Evolutionary conservation across 768 basidiomycete species (phyloP).

Genomic region (Lactarius deliciosus): DNA sequence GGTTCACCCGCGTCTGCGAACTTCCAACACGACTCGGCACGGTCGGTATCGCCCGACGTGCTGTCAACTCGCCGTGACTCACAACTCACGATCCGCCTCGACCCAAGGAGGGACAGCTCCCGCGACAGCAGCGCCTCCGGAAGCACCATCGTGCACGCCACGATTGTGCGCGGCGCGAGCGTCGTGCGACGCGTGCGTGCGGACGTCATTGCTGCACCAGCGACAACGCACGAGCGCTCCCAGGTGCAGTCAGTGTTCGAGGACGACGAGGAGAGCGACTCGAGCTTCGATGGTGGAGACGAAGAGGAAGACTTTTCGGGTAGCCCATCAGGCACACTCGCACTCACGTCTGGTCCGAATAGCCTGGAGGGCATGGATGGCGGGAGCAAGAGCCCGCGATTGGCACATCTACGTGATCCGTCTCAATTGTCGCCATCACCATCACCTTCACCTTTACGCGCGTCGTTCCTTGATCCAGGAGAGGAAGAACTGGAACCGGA

Average conservation of each 20-base stretch:
- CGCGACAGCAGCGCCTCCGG: conserved; percentile 27
- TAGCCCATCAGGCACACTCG: conserved; percentile 20
- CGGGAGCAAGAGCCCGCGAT: conserved; percentile 18
- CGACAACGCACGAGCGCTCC: neutral
- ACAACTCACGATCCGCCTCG: conserved; percentile 23
- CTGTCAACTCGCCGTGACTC: conserved; percentile 11
- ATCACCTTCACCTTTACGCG: conserved; percentile 19
- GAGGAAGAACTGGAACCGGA: conserved; percentile 2
- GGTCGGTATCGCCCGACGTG: conserved; percentile 1
- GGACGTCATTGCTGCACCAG: conserved; percentile 20
- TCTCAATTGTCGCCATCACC: conserved; percentile 11
- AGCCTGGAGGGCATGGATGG: conserved; percentile 24
- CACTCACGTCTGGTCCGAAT: conserved; percentile 27
- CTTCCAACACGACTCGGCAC: conserved; percentile 17
- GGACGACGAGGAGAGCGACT: conserved; percentile 15
- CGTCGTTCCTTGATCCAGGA: conserved; percentile 13
- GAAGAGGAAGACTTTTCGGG: conserved; percentile 11
- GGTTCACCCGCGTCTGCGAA: conserved; percentile 4
- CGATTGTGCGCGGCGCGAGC: conserved; percentile 29
- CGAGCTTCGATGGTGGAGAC: conserved; percentile 17
- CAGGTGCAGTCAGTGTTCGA: conserved; percentile 15
- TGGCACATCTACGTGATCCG: neutral
- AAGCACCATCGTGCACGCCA: conserved; percentile 29
- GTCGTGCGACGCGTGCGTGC: conserved; percentile 28
- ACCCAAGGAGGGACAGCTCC: conserved; percentile 20